These are phyloP conservation scores for Bolboschoenus planiculmis DNA, from an alignment of 176 grass and related monocot species.

Conservation along the genomic window DNA sequence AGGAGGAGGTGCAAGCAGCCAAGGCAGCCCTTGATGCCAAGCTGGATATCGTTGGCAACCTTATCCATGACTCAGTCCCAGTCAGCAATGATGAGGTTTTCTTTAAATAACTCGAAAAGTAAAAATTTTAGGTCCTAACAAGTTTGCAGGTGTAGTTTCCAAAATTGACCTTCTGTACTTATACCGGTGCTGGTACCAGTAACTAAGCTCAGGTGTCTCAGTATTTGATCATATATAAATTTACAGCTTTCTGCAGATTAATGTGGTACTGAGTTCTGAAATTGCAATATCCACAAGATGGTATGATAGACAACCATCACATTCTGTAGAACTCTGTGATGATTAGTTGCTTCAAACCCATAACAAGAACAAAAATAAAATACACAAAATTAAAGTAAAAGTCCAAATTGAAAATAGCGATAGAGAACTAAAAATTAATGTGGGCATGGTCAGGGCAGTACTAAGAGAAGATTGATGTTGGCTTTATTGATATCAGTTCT, in stretches of 20 bases:
- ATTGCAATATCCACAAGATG: not conserved
- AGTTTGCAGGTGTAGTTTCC: not conserved
- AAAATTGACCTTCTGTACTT: not conserved
- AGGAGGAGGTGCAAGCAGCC: constrained; percentile 75
- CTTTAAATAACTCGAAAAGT: not conserved
- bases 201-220: not conserved
- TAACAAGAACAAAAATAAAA: not conserved
- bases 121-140: not conserved
- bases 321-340: not conserved
- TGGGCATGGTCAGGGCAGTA: not conserved
- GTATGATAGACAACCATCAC: not conserved
- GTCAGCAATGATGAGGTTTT: constrained; percentile 55
- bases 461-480: not conserved
- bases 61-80: constrained; percentile 70
- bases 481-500: not conserved
- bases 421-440: not conserved
- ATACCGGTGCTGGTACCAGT: not conserved
- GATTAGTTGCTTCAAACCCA: not conserved
- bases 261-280: not conserved
- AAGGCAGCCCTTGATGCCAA: constrained; percentile 60
- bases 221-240: not conserved
- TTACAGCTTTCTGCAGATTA: not conserved
- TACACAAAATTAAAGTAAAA: not conserved
- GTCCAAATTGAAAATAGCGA: not conserved
- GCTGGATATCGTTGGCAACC: constrained; percentile 62